Conservation (phyloP, 805 yeast genomes). For the Komagataella pastoris region DNA sequence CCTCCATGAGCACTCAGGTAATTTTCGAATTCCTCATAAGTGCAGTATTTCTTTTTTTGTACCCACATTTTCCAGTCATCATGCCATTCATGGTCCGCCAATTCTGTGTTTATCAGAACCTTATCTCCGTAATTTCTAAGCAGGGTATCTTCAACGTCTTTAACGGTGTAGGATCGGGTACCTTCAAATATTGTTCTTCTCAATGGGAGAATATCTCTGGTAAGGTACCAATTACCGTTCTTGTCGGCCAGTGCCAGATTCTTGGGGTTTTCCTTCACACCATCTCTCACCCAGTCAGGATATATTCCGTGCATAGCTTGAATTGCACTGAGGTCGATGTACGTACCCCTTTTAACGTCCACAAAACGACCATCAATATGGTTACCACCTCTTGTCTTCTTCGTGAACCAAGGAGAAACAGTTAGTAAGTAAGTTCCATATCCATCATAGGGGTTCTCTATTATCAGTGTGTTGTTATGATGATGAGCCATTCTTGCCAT, state of each 20-base stretch:
- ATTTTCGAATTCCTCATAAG: constrained; percentile 13
- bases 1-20: constrained; percentile 3
- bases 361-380: constrained; percentile 19
- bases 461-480: constrained; percentile 27
- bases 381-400: constrained; percentile 9
- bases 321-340: constrained; percentile 26
- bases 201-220: constrained; percentile 26
- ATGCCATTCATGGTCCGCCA: constrained; percentile 23
- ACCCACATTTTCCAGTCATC: constrained; percentile 33
- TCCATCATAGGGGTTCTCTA: constrained; percentile 20
- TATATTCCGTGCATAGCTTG: background rate
- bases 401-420: constrained; percentile 6
- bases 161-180: constrained; percentile 30
- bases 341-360: constrained; percentile 26
- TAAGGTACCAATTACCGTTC: constrained; percentile 13
- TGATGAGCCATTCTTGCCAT: constrained; percentile 20
- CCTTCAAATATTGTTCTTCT: constrained; percentile 31
- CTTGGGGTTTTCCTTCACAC: background rate
- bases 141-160: constrained; percentile 20
- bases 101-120: constrained; percentile 5
- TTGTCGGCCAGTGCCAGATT: constrained; percentile 8
- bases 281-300: background rate
- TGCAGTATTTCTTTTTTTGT: constrained; percentile 24
- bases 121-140: constrained; percentile 19
- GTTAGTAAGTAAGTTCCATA: constrained; percentile 16